Evolutionary conservation across 345 rosid species (phyloP).

Genomic region (Ceriops zippeliana): DNA sequence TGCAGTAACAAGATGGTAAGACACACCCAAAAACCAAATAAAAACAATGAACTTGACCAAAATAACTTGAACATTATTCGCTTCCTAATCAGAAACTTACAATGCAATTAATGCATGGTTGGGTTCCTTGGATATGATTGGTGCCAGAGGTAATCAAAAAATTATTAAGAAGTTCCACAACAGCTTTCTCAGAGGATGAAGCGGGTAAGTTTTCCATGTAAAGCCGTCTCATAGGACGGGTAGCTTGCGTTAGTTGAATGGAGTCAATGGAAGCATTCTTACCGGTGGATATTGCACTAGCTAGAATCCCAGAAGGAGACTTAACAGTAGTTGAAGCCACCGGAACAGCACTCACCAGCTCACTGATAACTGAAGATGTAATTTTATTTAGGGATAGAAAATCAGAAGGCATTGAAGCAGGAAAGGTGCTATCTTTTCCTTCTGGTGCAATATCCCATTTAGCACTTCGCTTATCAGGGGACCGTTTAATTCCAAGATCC

Average conservation of each 20-base stretch:
- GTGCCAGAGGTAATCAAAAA: conserved; percentile 61
- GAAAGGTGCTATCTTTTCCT: conserved; percentile 25
- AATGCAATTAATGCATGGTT: conserved; percentile 87
- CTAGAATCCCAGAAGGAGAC: conserved; percentile 37
- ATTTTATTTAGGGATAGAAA: conserved; percentile 39
- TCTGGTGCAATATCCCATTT: conserved; percentile 77
- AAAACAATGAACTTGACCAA: conserved; percentile 17
- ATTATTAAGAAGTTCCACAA: conserved; percentile 62
- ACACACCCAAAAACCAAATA: conserved; percentile 13
- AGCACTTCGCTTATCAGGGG: conserved; percentile 68
- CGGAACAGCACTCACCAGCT: conserved; percentile 38
- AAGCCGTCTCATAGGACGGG: conserved; percentile 84
- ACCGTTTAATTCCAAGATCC: conserved; percentile 40
- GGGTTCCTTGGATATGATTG: conserved; percentile 57
- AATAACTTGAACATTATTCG: conserved; percentile 16
- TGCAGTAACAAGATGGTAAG: conserved; percentile 22
- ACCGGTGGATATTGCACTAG: conserved; percentile 31
- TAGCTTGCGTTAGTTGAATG: conserved; percentile 81
- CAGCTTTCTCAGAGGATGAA: conserved; percentile 72
- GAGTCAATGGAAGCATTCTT: conserved; percentile 50
- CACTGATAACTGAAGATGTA: conserved; percentile 36
- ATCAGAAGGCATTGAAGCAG: conserved; percentile 42
- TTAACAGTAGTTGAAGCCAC: conserved; percentile 35
- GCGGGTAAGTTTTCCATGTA: conserved; percentile 76
- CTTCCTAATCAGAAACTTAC: conserved; percentile 48